Percentiles rank a stretch among this genome's conserved stretches.
These are phyloP conservation scores for Pyronema omphalodes DNA, from an alignment of 495 filamentous ascomycete species.

Conservation along the genomic window DNA sequence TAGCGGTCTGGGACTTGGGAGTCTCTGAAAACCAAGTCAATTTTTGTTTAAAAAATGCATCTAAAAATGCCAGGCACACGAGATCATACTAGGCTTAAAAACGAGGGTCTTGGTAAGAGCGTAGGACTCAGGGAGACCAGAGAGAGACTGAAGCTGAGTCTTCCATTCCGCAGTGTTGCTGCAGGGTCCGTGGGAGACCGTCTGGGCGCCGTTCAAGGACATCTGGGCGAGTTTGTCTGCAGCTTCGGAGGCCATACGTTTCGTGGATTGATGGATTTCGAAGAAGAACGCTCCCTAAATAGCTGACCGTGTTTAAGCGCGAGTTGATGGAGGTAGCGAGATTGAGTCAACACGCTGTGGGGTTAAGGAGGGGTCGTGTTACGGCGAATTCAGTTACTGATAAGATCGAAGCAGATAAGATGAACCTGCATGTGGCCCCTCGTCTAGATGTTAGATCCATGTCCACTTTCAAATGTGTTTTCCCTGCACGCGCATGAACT, in stretches of 20 bases:
- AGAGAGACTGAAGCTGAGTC: constrained; percentile 16
- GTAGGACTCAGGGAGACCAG: constrained; percentile 20
- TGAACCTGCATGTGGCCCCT: no score
- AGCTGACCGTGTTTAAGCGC: no score
- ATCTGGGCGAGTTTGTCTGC: constrained; percentile 16
- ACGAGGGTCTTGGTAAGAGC: constrained; percentile 23
- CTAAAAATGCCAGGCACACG: not conserved
- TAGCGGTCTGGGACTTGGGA: constrained; percentile 21
- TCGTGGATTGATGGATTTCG: not conserved
- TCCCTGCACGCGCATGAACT: no score
- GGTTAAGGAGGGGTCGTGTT: no score
- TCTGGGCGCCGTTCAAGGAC: constrained; percentile 17
- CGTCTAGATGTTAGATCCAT: no score
- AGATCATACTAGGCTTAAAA: constrained; percentile 24
- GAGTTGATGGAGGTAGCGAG: no score
- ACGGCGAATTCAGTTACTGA: no score
- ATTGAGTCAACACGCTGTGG: no score
- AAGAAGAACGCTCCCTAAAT: not conserved
- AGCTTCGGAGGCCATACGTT: constrained; percentile 14
- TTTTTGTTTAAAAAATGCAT: constrained; percentile 1
- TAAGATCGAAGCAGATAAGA: no score
- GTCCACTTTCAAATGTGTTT: no score
- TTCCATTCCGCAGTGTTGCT: constrained; percentile 20
- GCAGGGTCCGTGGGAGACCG: constrained; percentile 18
- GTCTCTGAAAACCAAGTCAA: constrained; percentile 15